A percentile compares a stretch with the other conserved stretches of the same genome.
These are phyloP conservation scores for Mitragyna speciosa DNA, from an alignment of 257 asterid species.

Conservation along the genomic window DNA sequence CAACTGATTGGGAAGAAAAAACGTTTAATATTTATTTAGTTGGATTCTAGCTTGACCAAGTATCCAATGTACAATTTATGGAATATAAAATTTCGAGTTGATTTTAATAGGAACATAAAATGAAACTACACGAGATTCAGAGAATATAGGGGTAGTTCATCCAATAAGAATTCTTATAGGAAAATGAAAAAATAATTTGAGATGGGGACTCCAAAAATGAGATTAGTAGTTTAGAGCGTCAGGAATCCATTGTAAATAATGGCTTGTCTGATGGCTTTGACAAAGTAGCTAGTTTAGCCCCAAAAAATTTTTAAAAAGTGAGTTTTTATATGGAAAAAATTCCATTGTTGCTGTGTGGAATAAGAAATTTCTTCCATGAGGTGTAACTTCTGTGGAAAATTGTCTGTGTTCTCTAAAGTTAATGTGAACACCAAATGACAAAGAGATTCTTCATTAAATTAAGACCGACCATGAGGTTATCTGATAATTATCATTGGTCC, in stretches of 20 bases:
- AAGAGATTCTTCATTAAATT: not conserved
- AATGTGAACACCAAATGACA: not conserved
- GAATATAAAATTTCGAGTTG: no score
- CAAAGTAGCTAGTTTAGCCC: not conserved
- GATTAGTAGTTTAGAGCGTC: not conserved
- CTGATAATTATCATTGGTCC: not conserved
- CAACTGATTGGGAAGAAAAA: no score
- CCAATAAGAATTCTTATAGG: no score
- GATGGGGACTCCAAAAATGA: no score
- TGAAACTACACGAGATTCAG: no score
- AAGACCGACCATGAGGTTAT: not conserved
- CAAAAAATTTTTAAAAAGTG: not conserved
- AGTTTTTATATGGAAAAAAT: not conserved
- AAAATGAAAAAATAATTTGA: no score
- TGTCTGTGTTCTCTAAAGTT: slow-evolving; percentile 1
- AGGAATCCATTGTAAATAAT: slow-evolving; percentile 4
- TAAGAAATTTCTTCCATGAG: not conserved
- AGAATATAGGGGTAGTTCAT: no score
- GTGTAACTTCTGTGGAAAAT: slow-evolving; percentile 8
- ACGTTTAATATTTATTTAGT: no score
- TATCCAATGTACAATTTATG: no score
- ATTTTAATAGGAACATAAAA: no score
- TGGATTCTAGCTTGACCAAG: no score
- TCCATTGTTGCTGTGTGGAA: not conserved
- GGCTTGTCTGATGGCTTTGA: slow-evolving; percentile 11